These are phyloP conservation scores for Solidago caesia DNA, from an alignment of 129 eudicot species.

Conservation along the genomic window DNA sequence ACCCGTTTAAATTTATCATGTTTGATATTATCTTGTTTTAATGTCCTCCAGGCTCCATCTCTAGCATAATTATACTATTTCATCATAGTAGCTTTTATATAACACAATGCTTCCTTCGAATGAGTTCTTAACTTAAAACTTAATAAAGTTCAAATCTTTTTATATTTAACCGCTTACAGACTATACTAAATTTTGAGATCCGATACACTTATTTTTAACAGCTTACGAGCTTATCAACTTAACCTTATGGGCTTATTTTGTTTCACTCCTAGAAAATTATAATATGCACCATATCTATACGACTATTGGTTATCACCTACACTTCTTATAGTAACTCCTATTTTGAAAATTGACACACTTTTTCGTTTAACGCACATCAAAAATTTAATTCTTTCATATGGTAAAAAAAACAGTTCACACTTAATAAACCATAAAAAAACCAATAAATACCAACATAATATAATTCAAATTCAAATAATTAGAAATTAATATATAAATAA, in stretches of 20 bases:
- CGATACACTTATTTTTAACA: too few species aligned
- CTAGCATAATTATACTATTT: too few species aligned
- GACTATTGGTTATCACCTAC: not conserved
- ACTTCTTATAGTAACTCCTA: not conserved
- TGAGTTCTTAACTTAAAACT: too few species aligned
- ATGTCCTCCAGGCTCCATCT: not conserved
- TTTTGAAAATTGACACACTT: not conserved
- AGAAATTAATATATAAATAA: not conserved
- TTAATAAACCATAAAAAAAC: not conserved
- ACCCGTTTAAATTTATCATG: not conserved
- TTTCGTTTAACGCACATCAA: too few species aligned
- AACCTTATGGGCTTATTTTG: not conserved
- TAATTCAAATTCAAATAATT: not conserved
- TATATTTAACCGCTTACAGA: too few species aligned
- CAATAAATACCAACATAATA: not conserved
- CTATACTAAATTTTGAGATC: too few species aligned
- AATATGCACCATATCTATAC: not conserved
- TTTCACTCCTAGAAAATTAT: not conserved
- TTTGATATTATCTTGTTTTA: not conserved
- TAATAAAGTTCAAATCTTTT: too few species aligned
- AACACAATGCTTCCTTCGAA: too few species aligned
- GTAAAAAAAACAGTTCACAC: not conserved
- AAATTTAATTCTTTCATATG: too few species aligned
- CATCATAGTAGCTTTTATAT: too few species aligned
- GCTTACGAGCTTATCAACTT: not conserved